Percentiles rank a stretch among this genome's conserved stretches.
Conservation (phyloP, 352 stramenopile species). For the Globisporangium camurandrum region DNA sequence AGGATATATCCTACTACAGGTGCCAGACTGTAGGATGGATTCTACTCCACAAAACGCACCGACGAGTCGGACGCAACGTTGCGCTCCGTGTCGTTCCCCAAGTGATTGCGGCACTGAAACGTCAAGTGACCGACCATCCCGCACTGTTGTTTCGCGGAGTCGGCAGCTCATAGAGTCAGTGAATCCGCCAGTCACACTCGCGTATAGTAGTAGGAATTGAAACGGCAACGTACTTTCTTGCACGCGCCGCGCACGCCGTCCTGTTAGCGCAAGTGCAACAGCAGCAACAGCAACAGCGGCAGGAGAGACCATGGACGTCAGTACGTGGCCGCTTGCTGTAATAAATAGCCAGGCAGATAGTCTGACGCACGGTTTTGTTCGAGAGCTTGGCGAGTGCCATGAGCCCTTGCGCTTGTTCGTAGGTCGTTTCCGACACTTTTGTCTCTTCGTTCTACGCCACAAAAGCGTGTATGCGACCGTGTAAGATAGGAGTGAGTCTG, state of each 20-base stretch:
- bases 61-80: slow-evolving; percentile 19
- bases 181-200: background rate
- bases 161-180: background rate
- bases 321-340: background rate
- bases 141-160: slow-evolving; percentile 54
- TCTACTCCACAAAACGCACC: slow-evolving; percentile 17
- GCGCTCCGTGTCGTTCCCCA: slow-evolving; percentile 35
- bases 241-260: slow-evolving; percentile 72
- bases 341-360: background rate
- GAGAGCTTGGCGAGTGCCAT: slow-evolving; percentile 93
- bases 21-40: slow-evolving; percentile 6
- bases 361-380: slow-evolving; percentile 79
- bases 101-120: slow-evolving; percentile 87
- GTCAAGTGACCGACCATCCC: slow-evolving; percentile 88
- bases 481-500: no score
- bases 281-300: background rate
- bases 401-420: slow-evolving; percentile 89
- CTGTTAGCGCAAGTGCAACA: slow-evolving; percentile 10
- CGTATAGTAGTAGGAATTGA: background rate
- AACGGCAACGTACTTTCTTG: slow-evolving; percentile 51
- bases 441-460: slow-evolving; percentile 32
- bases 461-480: no score
- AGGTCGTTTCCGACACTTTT: slow-evolving; percentile 57
- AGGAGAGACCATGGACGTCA: background rate
- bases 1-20: slow-evolving; percentile 8